Evolutionary conservation across 495 filamentous ascomycete genomes (phyloP).

Genomic region (Talaromyces adpressus): DNA sequence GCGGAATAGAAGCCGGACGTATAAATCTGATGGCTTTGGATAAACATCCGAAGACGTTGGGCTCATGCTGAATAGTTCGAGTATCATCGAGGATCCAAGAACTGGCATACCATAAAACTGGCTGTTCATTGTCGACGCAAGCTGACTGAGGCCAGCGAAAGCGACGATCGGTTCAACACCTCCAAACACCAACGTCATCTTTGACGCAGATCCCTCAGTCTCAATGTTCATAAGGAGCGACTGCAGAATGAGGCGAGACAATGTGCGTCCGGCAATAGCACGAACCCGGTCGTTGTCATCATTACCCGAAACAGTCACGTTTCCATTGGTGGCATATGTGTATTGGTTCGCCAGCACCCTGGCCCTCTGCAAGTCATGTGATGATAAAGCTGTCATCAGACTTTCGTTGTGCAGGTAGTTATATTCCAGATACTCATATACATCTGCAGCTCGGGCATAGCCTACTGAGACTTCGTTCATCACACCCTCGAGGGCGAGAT

Average conservation of each 20-base stretch:
- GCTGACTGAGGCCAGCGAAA: slow-evolving; percentile 63
- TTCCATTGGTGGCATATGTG: slow-evolving; percentile 58
- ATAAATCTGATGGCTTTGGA: slow-evolving; percentile 50
- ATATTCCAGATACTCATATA: slow-evolving; percentile 73
- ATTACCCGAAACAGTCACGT: slow-evolving; percentile 35
- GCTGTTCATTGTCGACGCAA: slow-evolving; percentile 39
- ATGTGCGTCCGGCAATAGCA: slow-evolving; percentile 57
- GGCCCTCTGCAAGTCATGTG: slow-evolving; percentile 47
- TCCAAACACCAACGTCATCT: slow-evolving; percentile 62
- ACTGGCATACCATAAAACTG: slow-evolving; percentile 66
- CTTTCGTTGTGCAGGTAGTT: slow-evolving; percentile 62
- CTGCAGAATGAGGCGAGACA: slow-evolving; percentile 54
- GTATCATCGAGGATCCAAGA: slow-evolving; percentile 60
- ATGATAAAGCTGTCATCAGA: slow-evolving; percentile 47
- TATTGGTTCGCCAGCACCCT: slow-evolving; percentile 59
- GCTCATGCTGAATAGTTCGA: slow-evolving; percentile 66
- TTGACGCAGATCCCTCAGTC: slow-evolving; percentile 30
- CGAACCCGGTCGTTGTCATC: slow-evolving; percentile 45
- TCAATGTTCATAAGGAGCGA: slow-evolving; percentile 47
- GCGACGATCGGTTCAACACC: slow-evolving; percentile 64
- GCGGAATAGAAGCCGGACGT: slow-evolving; percentile 68
- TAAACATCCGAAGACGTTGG: slow-evolving; percentile 36
- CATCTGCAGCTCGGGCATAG: slow-evolving; percentile 50
- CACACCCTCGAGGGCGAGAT: slow-evolving; percentile 25
- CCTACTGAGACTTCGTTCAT: slow-evolving; percentile 31